Conservation (phyloP, 2,329 filamentous ascomycete genomes). For the Colletotrichum gigasporum region DNA sequence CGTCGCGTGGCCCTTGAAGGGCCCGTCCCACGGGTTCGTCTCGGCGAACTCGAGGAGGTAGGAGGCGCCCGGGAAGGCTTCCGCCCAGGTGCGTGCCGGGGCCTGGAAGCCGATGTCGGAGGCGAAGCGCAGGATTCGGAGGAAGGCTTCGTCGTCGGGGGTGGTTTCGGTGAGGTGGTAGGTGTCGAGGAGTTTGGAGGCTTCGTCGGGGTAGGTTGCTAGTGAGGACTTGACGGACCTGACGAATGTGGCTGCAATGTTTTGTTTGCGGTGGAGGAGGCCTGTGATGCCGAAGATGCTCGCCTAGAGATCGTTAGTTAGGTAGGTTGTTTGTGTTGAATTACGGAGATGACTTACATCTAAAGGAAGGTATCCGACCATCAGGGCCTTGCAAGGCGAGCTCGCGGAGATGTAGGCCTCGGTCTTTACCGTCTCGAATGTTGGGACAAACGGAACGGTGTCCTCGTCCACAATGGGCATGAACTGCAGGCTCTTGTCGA, state of each 20-base stretch:
- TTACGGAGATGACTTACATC: not conserved
- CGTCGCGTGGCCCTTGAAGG: conserved; percentile 46
- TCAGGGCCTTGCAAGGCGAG: not conserved
- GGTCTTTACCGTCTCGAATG: not conserved
- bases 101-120: conserved; percentile 12
- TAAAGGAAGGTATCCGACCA: not conserved
- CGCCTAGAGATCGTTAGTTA: not conserved
- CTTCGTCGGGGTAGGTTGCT: not conserved
- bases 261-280: not conserved
- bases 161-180: not conserved
- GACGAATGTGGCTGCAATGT: not conserved
- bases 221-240: not conserved
- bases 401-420: not conserved
- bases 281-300: conserved; percentile 4
- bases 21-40: conserved; percentile 55
- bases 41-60: conserved; percentile 52
- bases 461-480: conserved; percentile 3
- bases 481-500: not conserved
- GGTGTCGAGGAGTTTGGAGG: not conserved
- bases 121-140: not conserved
- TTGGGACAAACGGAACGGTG: not conserved
- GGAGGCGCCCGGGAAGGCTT: conserved; percentile 1
- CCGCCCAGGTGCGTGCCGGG: not conserved
- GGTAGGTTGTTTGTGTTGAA: accelerated
- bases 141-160: not conserved